phyloP scores from a whole-genome alignment of 495 filamentous ascomycete species.

The Lophiotrema nucula region DNA sequence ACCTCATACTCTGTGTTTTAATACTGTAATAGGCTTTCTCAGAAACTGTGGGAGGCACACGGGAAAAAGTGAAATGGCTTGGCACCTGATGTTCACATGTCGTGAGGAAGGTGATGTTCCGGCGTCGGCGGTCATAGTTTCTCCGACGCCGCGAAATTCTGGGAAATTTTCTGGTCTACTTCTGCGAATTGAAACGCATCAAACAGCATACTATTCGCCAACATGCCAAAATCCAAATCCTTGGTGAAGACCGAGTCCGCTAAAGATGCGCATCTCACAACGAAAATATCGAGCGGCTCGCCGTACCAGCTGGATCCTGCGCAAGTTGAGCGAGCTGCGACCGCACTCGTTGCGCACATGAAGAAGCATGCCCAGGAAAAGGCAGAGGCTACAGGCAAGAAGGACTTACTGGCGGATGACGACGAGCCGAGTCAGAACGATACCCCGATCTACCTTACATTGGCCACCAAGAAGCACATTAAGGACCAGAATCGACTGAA shows the following conservation, averaged over 20 bases:
- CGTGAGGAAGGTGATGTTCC: too few relatives aligned
- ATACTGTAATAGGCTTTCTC: too few relatives aligned
- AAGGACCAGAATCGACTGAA: slow-evolving; percentile 73
- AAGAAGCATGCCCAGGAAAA: slow-evolving; percentile 60
- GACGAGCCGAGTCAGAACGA: slow-evolving; percentile 50
- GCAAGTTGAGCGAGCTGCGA: slow-evolving; percentile 71
- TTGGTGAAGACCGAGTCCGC: not conserved
- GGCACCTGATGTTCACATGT: too few relatives aligned
- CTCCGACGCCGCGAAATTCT: slow-evolving; percentile 2
- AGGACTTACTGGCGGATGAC: slow-evolving; percentile 54
- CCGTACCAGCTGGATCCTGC: slow-evolving; percentile 65
- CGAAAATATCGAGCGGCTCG: slow-evolving; percentile 40
- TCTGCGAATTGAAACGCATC: not conserved
- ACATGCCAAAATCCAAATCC: slow-evolving; percentile 26
- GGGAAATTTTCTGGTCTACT: not conserved
- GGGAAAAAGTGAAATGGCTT: too few relatives aligned
- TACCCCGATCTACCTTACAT: slow-evolving; percentile 72
- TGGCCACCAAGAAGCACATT: slow-evolving; percentile 89
- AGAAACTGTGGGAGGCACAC: too few relatives aligned
- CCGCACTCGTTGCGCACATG: slow-evolving; percentile 77
- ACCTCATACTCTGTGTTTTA: too few relatives aligned
- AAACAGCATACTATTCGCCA: not conserved
- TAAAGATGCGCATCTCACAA: slow-evolving; percentile 14
- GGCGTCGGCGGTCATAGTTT: not conserved
- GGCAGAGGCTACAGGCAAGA: slow-evolving; percentile 58